phyloP scores from a whole-genome alignment of 306 rosid species.

The Vachellia pachyceras region DNA sequence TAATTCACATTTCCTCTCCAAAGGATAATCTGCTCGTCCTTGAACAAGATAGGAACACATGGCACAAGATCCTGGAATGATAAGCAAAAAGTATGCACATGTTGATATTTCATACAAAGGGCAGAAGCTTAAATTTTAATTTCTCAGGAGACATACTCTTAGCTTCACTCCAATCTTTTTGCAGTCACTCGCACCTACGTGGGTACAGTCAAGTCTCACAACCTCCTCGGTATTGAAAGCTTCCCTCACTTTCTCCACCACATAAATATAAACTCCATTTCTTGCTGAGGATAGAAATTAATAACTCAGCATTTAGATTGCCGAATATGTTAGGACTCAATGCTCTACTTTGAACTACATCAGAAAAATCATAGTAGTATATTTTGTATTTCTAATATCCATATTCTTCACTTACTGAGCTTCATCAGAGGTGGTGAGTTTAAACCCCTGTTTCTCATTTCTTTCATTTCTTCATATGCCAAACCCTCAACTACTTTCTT shows the following conservation, averaged over 20 bases:
- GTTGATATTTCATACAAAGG: slow-evolving; percentile 14
- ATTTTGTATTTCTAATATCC: slow-evolving; percentile 6
- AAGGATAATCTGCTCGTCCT: slow-evolving; percentile 88
- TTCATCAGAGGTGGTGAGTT: slow-evolving; percentile 68
- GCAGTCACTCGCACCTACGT: slow-evolving; percentile 83
- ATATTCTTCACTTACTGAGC: slow-evolving; percentile 69
- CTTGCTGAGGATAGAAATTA: slow-evolving; percentile 62
- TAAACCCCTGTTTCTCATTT: slow-evolving; percentile 77
- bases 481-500: slow-evolving; percentile 72
- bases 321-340: neutral
- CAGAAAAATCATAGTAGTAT: slow-evolving; percentile 3
- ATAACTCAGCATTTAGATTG: slow-evolving; percentile 6
- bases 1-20: slow-evolving; percentile 75
- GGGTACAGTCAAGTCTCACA: slow-evolving; percentile 81
- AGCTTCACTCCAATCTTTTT: slow-evolving; percentile 83
- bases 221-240: slow-evolving; percentile 76
- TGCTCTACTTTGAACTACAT: slow-evolving; percentile 5
- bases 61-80: slow-evolving; percentile 76
- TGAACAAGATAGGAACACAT: slow-evolving; percentile 84
- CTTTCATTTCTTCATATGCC: slow-evolving; percentile 72
- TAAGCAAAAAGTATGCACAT: slow-evolving; percentile 3
- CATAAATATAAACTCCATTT: slow-evolving; percentile 88
- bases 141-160: slow-evolving; percentile 54
- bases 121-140: slow-evolving; percentile 2
- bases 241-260: slow-evolving; percentile 77